Conservation (phyloP, 768 basidiomycete genomes). For the Lactarius hatsudake region DNA sequence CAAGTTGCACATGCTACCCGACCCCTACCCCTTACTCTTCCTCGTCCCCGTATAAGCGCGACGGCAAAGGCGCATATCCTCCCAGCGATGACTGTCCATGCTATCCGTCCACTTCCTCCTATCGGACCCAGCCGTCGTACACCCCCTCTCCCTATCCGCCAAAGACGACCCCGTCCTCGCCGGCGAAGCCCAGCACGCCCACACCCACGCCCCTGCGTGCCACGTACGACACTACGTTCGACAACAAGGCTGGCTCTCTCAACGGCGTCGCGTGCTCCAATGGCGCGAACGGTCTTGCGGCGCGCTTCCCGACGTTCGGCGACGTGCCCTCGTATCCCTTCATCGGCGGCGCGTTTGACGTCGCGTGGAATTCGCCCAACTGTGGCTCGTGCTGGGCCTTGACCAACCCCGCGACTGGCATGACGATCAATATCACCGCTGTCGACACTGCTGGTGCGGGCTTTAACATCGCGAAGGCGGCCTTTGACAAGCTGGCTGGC, state of each 20-base stretch:
- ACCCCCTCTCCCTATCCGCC: not conserved
- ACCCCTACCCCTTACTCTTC: not conserved
- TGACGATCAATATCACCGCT: slow-evolving; percentile 47
- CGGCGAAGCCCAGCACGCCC: not conserved
- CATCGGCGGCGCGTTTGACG: slow-evolving; percentile 54
- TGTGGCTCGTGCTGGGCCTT: slow-evolving; percentile 65
- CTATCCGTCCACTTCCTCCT: not conserved
- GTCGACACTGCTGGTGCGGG: slow-evolving; percentile 46
- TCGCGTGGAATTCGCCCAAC: slow-evolving; percentile 48
- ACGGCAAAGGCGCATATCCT: not conserved
- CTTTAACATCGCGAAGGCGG: slow-evolving; percentile 39
- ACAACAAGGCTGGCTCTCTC: slow-evolving; percentile 42
- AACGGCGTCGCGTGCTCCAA: slow-evolving; percentile 48
- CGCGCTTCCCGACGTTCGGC: slow-evolving; percentile 48
- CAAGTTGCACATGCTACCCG: not conserved
- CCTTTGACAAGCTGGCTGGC: slow-evolving; percentile 34
- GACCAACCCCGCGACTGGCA: slow-evolving; percentile 42
- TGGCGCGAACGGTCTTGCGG: slow-evolving; percentile 50
- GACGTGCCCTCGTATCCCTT: slow-evolving; percentile 55
- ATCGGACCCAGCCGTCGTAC: not conserved
- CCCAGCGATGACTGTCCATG: not conserved
- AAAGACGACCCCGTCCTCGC: not conserved
- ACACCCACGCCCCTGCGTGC: not conserved
- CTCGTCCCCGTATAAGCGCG: not conserved
- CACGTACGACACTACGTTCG: slow-evolving; percentile 52